Base-by-base conservation (phyloP, 2,329 filamentous ascomycete genomes). In the Monilinia aucupariae region DNA sequence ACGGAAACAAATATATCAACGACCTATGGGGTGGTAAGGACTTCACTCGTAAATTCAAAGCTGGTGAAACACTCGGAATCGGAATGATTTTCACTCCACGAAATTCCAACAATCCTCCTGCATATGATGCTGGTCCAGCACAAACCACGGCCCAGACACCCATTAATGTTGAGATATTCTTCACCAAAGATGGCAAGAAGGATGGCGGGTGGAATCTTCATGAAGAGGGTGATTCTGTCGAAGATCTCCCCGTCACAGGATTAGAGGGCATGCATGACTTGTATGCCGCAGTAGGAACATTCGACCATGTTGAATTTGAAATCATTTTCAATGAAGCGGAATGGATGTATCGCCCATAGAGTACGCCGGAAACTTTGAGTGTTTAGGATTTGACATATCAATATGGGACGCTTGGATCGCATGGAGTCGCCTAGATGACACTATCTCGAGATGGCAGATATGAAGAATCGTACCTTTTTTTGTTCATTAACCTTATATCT, bases 1-100 rank as follows among this genome's bases (percentile, higher is more conserved):
- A 93, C 74, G 90, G 90, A 0, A 82, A 87, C 69, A 82, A 83
- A 73, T 94, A 88, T 73, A 80, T 91, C 70, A 91, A 92, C 72
- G 88, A 93, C 73, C 80, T 81, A 9, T 88, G 82, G 79, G 90
- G 90, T 27, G 90, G 90, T 22, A 83, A 83, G 66, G 79, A 85
- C 62, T 92, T 92, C 66, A 86, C 85, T 0, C 69, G 73, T 12
- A 79, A 85, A 6, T 92, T 92, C 72, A 73, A 76, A n/a, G 75
- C 76, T 0, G 87, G 87, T 20, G 84, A 91, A 69, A 85, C 83
- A 6, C 80, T 90, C 12, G 90, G 90, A 0, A 75, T 93, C 17
- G 90, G 90, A 4, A 89, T 92, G 81, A 82, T 77, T 2, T 84
- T 91, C 65, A 67, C 68, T 17, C 56, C 61, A 9, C 64, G 69